Base-by-base conservation (phyloP, 1,284 basidiomycete genomes). In the Veloboletus limbatus region DNA sequence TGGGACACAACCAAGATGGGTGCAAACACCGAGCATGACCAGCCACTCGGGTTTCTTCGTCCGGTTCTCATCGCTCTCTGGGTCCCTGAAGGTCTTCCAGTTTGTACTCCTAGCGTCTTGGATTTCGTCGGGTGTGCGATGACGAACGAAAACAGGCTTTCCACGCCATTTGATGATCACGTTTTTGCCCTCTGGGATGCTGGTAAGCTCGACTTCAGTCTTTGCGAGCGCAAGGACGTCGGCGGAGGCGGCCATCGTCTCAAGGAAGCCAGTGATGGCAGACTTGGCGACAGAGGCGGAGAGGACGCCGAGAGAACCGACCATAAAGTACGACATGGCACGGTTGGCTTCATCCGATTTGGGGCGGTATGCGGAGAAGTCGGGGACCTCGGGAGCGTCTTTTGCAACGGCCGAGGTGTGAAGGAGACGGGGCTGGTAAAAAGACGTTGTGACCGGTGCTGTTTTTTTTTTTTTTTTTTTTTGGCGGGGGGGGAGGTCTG, bases 81-180 rank as follows among this genome's bases (percentile, higher is more conserved):
- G 97, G 69, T 99, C 97, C 59, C 97, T 82, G 56, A 99, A 78
- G 40, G 75, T 62, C 77, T 91, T 91, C 82, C 95, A 83, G 70
- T 97, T 86, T 47, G 83, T 76, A 42, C 70, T 62, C 70, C 92
- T 87, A 48, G 97, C 97, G 76, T 99, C 97, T 54, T 93, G 82
- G 60, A 99, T 93, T 78, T 99, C 97, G 47, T 78, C 80, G 48
- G 79, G 67, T 21, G 97, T 99, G 63, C 97, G 85, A 78, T 99
- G 96, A 59, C 97, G 86, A 69, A 99, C 92, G 77, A 99, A 99
- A 50, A 99, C 96, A 57, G 97, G 97, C 81, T 99, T 99, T 69
- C 96, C 97, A 68, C 96, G 91, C 97, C 97, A 99, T 76, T 97
- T 97, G 76, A 97, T 92, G 70, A 97, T 87, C 59, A 92, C 90